These are phyloP conservation scores for Exophiala phaeomuriformis DNA, from an alignment of 2,329 filamentous ascomycete genomes.

Conservation along the genomic window DNA sequence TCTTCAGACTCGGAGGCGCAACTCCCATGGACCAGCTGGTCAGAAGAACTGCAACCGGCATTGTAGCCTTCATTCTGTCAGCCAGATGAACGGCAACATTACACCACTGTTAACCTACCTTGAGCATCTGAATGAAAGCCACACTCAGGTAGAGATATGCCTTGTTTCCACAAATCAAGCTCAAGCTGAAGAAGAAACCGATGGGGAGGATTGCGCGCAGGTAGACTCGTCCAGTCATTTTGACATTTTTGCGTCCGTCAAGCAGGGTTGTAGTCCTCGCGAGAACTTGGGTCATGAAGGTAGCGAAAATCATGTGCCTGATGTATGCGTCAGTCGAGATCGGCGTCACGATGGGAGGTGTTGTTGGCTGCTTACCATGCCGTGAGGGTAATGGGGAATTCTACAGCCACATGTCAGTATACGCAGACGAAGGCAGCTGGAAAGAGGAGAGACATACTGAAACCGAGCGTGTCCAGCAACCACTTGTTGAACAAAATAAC, in stretches of 20 bases:
- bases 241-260: conserved; percentile 89
- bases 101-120: conserved; percentile 53
- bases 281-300: conserved; percentile 86
- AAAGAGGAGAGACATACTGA: conserved; percentile 34
- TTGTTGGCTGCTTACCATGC: conserved; percentile 52
- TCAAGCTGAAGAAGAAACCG: conserved; percentile 90
- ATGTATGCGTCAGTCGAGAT: neutral
- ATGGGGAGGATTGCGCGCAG: conserved; percentile 90
- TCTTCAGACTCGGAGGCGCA: conserved; percentile 73
- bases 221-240: conserved; percentile 94
- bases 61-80: conserved; percentile 62
- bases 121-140: conserved; percentile 98
- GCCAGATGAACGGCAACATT: no score
- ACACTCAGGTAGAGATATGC: conserved; percentile 94
- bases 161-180: conserved; percentile 91
- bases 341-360: neutral
- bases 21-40: conserved; percentile 84
- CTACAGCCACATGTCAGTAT: conserved; percentile 9
- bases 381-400: conserved; percentile 50
- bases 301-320: conserved; percentile 79
- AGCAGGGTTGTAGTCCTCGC: conserved; percentile 82
- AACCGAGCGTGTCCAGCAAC: conserved; percentile 68
- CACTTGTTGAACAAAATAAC: conserved; percentile 99
- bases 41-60: conserved; percentile 84
- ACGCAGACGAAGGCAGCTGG: neutral